phyloP scores from a whole-genome alignment of 345 rosid species.

The Gossypium ekmanianum region DNA sequence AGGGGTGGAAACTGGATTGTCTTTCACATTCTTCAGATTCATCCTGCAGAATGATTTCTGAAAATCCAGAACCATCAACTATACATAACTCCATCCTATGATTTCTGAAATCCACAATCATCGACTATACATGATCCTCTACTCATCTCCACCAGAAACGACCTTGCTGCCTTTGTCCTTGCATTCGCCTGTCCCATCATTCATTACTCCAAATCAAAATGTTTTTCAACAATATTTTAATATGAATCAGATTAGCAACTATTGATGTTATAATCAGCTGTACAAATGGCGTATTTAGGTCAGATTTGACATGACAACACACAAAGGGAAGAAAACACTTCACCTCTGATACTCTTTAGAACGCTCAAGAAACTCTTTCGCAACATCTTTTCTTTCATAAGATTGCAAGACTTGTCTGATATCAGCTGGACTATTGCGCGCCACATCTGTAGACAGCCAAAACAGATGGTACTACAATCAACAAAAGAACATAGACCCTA shows the following conservation, averaged over 20 bases:
- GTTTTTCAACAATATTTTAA: background rate
- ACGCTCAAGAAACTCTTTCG: conserved; percentile 84
- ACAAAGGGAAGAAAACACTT: background rate
- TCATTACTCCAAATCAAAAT: background rate
- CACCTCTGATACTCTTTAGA: conserved; percentile 79
- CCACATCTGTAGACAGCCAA: conserved; percentile 57
- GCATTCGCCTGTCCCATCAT: conserved; percentile 58
- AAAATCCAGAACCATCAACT: conserved; percentile 13
- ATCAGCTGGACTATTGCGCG: conserved; percentile 76
- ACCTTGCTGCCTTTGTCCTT: conserved; percentile 72
- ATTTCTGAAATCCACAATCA: background rate
- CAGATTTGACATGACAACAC: background rate
- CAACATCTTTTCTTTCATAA: conserved; percentile 69
- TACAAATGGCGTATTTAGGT: background rate
- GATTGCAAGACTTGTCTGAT: conserved; percentile 70
- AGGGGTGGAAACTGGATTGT: background rate
- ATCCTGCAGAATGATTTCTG: background rate
- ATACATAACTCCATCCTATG: conserved; percentile 20
- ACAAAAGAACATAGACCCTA: background rate
- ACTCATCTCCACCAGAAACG: conserved; percentile 56
- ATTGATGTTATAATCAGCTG: conserved; percentile 9
- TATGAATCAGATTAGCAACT: background rate
- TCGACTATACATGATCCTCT: background rate
- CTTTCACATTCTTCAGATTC: conserved; percentile 3
- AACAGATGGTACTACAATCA: background rate